A percentile compares a stretch with the other conserved stretches of the same genome.
phyloP scores from a whole-genome alignment of 108 stramenopile genomes.

The Discostella stelligeroides region DNA sequence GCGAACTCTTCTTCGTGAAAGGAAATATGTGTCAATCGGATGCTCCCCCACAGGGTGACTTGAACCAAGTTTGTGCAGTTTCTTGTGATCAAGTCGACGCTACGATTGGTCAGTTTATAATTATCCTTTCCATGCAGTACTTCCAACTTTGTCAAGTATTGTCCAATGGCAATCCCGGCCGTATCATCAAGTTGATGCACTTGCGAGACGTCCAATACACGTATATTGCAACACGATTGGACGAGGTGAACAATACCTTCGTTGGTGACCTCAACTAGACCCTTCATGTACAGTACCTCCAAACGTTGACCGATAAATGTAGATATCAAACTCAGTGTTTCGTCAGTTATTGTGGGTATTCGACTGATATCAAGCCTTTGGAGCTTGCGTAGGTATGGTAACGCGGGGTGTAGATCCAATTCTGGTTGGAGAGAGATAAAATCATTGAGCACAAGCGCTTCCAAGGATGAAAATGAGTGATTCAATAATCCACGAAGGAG shows the following conservation, averaged over 20 bases:
- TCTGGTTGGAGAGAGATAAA: conserved; percentile 43
- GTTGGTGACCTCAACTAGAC: conserved; percentile 51
- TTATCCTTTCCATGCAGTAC: conserved; percentile 70
- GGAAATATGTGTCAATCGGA: conserved; percentile 42
- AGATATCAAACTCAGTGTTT: conserved; percentile 55
- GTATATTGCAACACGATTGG: conserved; percentile 44
- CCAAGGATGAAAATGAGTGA: conserved; percentile 54
- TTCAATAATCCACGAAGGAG: conserved; percentile 52
- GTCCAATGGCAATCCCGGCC: conserved; percentile 54
- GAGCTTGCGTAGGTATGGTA: conserved; percentile 60
- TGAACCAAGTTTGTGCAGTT: conserved; percentile 57
- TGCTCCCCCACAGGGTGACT: conserved; percentile 73
- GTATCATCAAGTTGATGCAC: conserved; percentile 57
- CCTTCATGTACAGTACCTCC: conserved; percentile 70
- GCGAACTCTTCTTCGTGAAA: conserved; percentile 5
- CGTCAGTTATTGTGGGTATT: conserved; percentile 56
- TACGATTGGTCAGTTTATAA: conserved; percentile 57
- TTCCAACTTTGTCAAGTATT: conserved; percentile 49
- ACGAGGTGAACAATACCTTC: conserved; percentile 54
- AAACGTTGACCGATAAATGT: conserved; percentile 37
- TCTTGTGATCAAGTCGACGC: conserved; percentile 56
- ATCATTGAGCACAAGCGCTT: conserved; percentile 60
- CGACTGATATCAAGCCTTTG: conserved; percentile 55
- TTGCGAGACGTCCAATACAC: conserved; percentile 64
- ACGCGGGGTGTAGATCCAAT: conserved; percentile 51